phyloP scores from a whole-genome alignment of 1,139 yeast species.

The Eremothecium sinecaudum region DNA sequence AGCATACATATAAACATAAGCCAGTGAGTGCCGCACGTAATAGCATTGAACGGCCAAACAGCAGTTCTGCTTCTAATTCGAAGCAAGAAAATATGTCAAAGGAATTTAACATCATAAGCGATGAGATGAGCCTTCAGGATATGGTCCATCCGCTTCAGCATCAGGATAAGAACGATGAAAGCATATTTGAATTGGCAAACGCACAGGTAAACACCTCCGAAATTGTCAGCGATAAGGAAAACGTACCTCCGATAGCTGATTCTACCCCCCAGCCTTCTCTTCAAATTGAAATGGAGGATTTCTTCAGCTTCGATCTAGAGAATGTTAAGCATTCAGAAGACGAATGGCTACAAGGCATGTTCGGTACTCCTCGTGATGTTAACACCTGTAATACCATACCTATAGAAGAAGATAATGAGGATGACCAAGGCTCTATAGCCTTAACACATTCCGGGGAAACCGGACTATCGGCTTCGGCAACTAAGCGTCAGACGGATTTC shows the following conservation, averaged over 20 bases:
- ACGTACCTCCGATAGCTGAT: slow-evolving; percentile 13
- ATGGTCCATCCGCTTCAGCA: slow-evolving; percentile 5
- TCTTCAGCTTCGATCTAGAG: slow-evolving; percentile 1
- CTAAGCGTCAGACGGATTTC: slow-evolving; percentile 1
- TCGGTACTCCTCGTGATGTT: slow-evolving; percentile 36
- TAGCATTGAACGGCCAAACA: slow-evolving; percentile 1
- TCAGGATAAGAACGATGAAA: slow-evolving; percentile 4
- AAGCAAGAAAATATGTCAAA: slow-evolving; percentile 2
- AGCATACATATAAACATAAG: background rate
- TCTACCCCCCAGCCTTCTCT: slow-evolving; percentile 29
- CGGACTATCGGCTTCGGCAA: background rate
- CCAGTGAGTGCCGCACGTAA: slow-evolving; percentile 3
- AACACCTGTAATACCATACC: slow-evolving; percentile 35
- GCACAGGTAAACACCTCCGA: slow-evolving; percentile 1
- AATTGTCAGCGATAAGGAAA: slow-evolving; percentile 14
- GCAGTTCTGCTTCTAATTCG: too few relatives aligned
- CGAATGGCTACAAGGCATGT: slow-evolving; percentile 12
- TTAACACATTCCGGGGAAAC: background rate
- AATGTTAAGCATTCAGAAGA: slow-evolving; percentile 5
- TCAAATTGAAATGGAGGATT: slow-evolving; percentile 31
- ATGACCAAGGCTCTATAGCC: slow-evolving; percentile 2
- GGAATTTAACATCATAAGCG: slow-evolving; percentile 6
- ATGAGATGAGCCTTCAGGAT: slow-evolving; percentile 7
- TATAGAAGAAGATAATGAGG: slow-evolving; percentile 24
- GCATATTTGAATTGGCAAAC: slow-evolving; percentile 6